These are phyloP conservation scores for Rhypophila decipiens DNA, from an alignment of 495 filamentous ascomycete genomes.

Conservation along the genomic window DNA sequence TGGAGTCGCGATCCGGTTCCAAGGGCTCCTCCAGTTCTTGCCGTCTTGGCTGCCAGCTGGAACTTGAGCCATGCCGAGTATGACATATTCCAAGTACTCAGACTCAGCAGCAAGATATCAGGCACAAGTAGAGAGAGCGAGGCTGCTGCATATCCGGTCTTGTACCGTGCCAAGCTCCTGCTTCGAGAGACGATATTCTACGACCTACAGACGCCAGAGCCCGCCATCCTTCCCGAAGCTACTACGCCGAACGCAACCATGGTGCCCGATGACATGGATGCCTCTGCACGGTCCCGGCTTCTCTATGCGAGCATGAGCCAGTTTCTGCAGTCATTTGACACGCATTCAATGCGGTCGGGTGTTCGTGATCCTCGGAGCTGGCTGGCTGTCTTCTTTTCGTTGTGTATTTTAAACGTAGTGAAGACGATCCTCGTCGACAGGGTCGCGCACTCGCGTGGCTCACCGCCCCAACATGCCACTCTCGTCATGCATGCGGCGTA, in stretches of 20 bases:
- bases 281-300: conserved; percentile 36
- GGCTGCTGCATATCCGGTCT: conserved; percentile 32
- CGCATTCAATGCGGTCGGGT: conserved; percentile 27
- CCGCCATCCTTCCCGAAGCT: conserved; percentile 37
- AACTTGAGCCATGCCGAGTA: conserved; percentile 36
- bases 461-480: conserved; percentile 26
- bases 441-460: conserved; percentile 25
- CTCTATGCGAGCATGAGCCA: conserved; percentile 42
- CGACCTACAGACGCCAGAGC: conserved; percentile 41
- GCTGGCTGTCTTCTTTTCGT: conserved; percentile 40
- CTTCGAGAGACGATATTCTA: conserved; percentile 44
- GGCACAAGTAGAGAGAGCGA: conserved; percentile 35
- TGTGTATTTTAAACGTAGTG: conserved; percentile 46
- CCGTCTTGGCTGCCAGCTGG: conserved; percentile 41
- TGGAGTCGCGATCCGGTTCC: conserved; percentile 35
- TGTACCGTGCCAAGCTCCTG: conserved; percentile 43
- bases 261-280: conserved; percentile 37
- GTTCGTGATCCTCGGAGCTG: conserved; percentile 35
- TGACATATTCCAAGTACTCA: conserved; percentile 42
- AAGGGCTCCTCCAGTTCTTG: conserved; percentile 36
- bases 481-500: conserved; percentile 41
- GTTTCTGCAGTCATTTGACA: conserved; percentile 43
- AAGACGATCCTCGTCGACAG: conserved; percentile 40
- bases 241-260: conserved; percentile 27
- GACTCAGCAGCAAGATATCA: conserved; percentile 35